Conservation (phyloP, 179 eudicot genomes). For the Spinacia oleracea region DNA sequence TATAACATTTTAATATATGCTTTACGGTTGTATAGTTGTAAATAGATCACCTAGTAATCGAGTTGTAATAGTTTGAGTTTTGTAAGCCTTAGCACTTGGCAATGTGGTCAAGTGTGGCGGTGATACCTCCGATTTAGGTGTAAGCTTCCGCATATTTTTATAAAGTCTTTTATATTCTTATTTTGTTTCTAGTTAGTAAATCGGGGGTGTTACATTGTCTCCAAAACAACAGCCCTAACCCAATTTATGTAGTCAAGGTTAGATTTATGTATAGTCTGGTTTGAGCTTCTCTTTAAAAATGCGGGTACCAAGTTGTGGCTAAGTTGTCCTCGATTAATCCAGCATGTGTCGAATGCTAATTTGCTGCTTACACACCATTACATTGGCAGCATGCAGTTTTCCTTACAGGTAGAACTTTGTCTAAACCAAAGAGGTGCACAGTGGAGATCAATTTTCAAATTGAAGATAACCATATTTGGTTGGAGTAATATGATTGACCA, state of each 20-base stretch:
- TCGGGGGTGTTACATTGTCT: too few relatives aligned
- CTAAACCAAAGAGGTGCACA: background rate
- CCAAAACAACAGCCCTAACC: slow-evolving; percentile 51
- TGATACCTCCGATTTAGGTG: too few relatives aligned
- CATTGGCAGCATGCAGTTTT: background rate
- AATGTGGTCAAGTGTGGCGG: too few relatives aligned
- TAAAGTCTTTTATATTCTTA: too few relatives aligned
- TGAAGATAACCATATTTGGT: background rate
- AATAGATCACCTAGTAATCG: too few relatives aligned
- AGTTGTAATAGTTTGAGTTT: too few relatives aligned
- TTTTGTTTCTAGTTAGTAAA: too few relatives aligned
- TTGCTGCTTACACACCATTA: background rate
- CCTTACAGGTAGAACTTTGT: background rate
- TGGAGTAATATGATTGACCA: background rate
- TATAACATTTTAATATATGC: too few relatives aligned
- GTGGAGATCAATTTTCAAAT: background rate
- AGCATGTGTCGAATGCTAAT: background rate
- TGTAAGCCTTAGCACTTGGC: too few relatives aligned
- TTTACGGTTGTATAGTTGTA: too few relatives aligned
- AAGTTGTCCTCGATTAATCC: background rate
- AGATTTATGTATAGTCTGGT: background rate
- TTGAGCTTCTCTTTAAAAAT: background rate
- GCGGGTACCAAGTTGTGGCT: background rate
- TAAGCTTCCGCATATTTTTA: too few relatives aligned
- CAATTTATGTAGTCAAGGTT: slow-evolving; percentile 23